phyloP scores from a whole-genome alignment of 2,329 filamentous ascomycete genomes.

The Alternaria panax region DNA sequence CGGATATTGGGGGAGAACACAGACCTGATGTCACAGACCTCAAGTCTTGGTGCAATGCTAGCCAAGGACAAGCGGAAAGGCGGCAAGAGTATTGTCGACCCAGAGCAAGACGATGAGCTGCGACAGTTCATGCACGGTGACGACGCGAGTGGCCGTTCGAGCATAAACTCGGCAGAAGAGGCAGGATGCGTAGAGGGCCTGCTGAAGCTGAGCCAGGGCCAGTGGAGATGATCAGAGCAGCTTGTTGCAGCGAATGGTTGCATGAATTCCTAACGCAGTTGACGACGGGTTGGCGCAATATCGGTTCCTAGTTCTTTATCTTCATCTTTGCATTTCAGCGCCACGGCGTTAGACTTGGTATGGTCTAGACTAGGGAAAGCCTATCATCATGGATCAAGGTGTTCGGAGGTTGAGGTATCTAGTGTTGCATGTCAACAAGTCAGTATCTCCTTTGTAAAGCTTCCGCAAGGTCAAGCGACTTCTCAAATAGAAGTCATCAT shows the following conservation, averaged over 20 bases:
- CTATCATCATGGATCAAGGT: not conserved
- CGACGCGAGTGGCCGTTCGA: slow-evolving; percentile 65
- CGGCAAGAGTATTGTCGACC: slow-evolving; percentile 47
- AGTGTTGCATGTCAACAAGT: slow-evolving; percentile 2
- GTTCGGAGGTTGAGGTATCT: not conserved
- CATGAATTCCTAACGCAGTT: not conserved
- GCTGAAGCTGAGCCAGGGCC: slow-evolving; percentile 87
- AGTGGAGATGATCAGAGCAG: slow-evolving; percentile 66
- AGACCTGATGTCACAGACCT: slow-evolving; percentile 50
- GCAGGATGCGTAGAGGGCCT: slow-evolving; percentile 90
- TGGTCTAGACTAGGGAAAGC: not conserved
- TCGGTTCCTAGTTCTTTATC: not conserved
- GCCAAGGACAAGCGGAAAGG: slow-evolving; percentile 41
- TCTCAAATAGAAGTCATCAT: not conserved
- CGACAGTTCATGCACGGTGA: slow-evolving; percentile 75
- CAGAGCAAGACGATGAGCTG: slow-evolving; percentile 68
- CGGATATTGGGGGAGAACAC: slow-evolving; percentile 58
- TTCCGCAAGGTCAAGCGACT: not conserved
- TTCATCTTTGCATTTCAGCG: slow-evolving; percentile 6
- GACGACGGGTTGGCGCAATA: not conserved
- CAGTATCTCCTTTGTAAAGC: not conserved
- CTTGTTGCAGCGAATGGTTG: not conserved
- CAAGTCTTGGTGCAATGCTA: slow-evolving; percentile 48
- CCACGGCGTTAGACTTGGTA: not conserved
- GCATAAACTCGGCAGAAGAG: slow-evolving; percentile 63